phyloP scores from a whole-genome alignment of 495 filamentous ascomycete genomes.

The Choiromyces venosus region DNA sequence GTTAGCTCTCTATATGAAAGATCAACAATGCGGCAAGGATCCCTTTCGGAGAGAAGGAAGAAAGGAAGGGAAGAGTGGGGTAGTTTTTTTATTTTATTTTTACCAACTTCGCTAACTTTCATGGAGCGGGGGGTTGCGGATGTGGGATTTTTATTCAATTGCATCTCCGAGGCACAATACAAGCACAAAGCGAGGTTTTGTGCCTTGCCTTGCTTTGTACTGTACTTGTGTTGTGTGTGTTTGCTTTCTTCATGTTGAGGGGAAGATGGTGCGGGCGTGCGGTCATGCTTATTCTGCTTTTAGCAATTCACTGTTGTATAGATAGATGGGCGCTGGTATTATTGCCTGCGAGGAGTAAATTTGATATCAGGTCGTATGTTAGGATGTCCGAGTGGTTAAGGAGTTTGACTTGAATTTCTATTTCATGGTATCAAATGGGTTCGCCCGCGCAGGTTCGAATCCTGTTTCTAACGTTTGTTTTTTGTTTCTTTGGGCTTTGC shows the following conservation, averaged over 20 bases:
- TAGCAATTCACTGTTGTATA: too few species aligned
- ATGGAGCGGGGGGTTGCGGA: not conserved
- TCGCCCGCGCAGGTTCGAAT: constrained; percentile 26
- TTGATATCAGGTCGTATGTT: not conserved
- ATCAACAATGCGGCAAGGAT: too few species aligned
- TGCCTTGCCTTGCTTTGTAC: not conserved
- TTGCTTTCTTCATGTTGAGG: not conserved
- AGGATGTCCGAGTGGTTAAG: constrained; percentile 24
- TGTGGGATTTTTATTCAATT: too few species aligned
- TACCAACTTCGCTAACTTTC: not conserved
- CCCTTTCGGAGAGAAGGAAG: too few species aligned
- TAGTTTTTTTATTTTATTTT: not conserved
- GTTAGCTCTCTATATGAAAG: too few species aligned
- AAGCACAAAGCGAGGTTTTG: not conserved
- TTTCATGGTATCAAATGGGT: constrained; percentile 14
- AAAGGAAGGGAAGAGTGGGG: not conserved
- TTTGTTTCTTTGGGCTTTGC: too few species aligned
- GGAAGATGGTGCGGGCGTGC: not conserved
- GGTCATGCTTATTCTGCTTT: not conserved
- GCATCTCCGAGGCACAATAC: too few species aligned
- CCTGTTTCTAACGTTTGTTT: constrained; percentile 17
- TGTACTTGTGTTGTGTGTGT: too few species aligned
- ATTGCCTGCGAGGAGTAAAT: not conserved
- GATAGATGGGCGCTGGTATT: too few species aligned
- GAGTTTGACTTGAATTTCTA: constrained; percentile 9